Evolutionary conservation across 805 yeast genomes (phyloP), one percentile per base, ranked within the genome.

Genomic region (Kluyveromyces dobzhanskii): DNA sequence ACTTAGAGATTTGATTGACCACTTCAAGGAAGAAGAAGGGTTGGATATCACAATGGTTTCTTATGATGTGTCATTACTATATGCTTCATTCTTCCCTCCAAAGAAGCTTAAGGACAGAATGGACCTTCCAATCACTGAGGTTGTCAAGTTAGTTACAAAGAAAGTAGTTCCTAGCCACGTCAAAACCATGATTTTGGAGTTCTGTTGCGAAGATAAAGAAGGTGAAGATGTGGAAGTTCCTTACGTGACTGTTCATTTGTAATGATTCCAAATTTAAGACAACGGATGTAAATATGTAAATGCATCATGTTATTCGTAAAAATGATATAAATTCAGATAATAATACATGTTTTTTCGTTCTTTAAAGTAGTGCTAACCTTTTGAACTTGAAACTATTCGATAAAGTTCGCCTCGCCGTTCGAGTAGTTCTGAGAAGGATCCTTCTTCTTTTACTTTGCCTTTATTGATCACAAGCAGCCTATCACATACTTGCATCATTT

Each of bases 221-320:
- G 98, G 90, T 26, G 97, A 92, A 58, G 98, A 92, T 59, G 96
- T 87, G 16, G 97, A 88, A 52, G 85, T 87, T 46, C 98, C 98
- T 24, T 87, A 76, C 57, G 74, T 88, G 44, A 77, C 84, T 41
- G 75, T 88, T 41, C 74, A 71, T 50, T 54, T 78, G 48, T 67
- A 51, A 53, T 27, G 25, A 13, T 26, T 35, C 24, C 9, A 21
- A 21, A 6, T 21, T 21, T 21, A 9, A 6, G 24, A 21, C 7
- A n/a, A 5, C 30, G n/a, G 16, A 27, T 27, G 30, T n/a, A 27
- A 27, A 27, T 27, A 7, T 11, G 30, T 27, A 27, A 28, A 7
- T 28, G 10, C 10, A 13, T 28, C 14, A 28, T 28, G 24, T 6
- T 21, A 9, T 9, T 21, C 6, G 24, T 6, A 6, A 17, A n/a